These are phyloP conservation scores for Colletotrichum lupini DNA, from an alignment of 2,329 filamentous ascomycete species.

Conservation along the genomic window DNA sequence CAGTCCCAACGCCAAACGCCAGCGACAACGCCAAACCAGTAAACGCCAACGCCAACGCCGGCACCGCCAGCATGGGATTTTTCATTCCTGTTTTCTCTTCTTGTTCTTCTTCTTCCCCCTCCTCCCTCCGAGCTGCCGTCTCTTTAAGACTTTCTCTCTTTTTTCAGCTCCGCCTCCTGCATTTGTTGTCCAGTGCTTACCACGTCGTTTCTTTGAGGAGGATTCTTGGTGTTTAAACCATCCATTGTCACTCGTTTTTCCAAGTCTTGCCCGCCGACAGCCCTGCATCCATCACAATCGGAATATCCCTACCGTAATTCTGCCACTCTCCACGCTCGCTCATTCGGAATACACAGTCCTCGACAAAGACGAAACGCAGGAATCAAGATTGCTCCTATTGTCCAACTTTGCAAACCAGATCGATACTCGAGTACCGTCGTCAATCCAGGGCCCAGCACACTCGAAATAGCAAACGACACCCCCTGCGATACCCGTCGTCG, in stretches of 20 bases:
- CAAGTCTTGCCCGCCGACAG: not conserved
- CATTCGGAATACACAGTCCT: not conserved
- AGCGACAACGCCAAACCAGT: slow-evolving; percentile 1
- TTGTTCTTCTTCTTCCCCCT: slow-evolving; percentile 9
- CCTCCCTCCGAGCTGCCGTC: not conserved
- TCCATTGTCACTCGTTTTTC: slow-evolving; percentile 13
- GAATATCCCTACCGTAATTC: not conserved
- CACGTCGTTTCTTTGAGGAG: not conserved
- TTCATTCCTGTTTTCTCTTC: slow-evolving; percentile 11
- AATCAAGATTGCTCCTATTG: not conserved
- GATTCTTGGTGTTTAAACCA: not conserved
- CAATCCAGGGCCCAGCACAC: not conserved
- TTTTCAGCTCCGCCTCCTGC: not conserved
- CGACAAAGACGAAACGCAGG: not conserved
- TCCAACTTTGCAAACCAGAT: not conserved
- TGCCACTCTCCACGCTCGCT: not conserved
- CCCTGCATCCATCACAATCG: not conserved
- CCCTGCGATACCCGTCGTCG: not conserved
- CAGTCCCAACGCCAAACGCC: slow-evolving; percentile 4
- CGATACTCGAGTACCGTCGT: too few species aligned
- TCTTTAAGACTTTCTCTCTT: not conserved
- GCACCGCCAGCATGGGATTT: slow-evolving; percentile 19
- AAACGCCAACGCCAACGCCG: slow-evolving; percentile 7
- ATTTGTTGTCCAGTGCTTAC: not conserved
- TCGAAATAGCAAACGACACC: not conserved